Evolutionary conservation across 2,329 filamentous ascomycete species (phyloP).

Genomic region (Fusarium succisae): DNA sequence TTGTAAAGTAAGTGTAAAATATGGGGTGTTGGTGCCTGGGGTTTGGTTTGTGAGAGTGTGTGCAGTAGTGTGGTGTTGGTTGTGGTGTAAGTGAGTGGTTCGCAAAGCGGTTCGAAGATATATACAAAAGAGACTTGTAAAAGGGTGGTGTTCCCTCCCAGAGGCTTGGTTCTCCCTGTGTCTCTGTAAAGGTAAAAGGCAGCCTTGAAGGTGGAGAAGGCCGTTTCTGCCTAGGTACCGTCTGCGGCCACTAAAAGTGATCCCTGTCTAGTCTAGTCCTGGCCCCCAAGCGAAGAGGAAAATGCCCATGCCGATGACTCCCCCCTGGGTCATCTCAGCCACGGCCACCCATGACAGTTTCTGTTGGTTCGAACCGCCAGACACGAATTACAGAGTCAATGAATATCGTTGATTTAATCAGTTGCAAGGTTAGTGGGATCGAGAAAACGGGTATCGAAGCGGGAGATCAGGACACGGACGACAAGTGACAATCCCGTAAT

Average conservation of each 20-base stretch:
- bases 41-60: conserved; percentile 4
- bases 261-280: conserved; percentile 21
- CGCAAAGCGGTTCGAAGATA: conserved; percentile 33
- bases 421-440: not conserved
- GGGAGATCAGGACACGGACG: conserved; percentile 19
- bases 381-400: not conserved
- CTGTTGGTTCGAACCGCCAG: not conserved
- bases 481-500: conserved; percentile 10
- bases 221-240: conserved; percentile 42
- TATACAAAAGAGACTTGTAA: conserved; percentile 24
- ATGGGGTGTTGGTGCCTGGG: conserved; percentile 36
- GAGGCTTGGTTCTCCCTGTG: conserved; percentile 17
- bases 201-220: conserved; percentile 31
- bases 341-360: not conserved
- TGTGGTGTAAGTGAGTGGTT: conserved; percentile 19
- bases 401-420: not conserved
- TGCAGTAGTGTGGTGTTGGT: not conserved
- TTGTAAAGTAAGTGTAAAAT: conserved; percentile 28
- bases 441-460: conserved; percentile 26
- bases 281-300: not conserved
- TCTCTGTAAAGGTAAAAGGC: not conserved
- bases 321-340: conserved; percentile 29
- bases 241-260: conserved; percentile 23
- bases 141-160: conserved; percentile 36
- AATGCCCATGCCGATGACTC: conserved; percentile 40